These are phyloP conservation scores for Boletus bicolor DNA, from an alignment of 768 basidiomycete species.

Conservation along the genomic window DNA sequence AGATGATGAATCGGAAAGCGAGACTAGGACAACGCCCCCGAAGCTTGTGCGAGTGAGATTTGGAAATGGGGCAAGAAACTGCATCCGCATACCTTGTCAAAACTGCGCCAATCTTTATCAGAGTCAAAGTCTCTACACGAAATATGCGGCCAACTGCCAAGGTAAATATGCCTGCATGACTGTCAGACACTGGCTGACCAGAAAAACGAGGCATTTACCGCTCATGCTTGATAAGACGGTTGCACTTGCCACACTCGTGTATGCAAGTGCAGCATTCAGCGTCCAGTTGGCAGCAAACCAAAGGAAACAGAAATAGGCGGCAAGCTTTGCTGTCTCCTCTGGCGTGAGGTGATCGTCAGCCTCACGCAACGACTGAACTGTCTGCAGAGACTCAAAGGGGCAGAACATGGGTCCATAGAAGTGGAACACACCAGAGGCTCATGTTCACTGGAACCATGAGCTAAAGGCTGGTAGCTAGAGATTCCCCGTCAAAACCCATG, in stretches of 20 bases:
- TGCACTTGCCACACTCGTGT: conserved; percentile 92
- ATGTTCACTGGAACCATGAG: conserved; percentile 9
- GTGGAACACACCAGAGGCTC: conserved; percentile 19
- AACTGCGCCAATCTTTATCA: conserved; percentile 75
- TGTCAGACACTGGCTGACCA: not conserved
- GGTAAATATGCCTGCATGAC: conserved; percentile 81
- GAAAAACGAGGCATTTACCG: conserved; percentile 46
- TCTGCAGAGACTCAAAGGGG: conserved; percentile 8
- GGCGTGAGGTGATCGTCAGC: conserved; percentile 47
- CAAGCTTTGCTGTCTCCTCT: conserved; percentile 73
- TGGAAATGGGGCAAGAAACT: not conserved
- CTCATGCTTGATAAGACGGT: conserved; percentile 89
- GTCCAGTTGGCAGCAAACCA: conserved; percentile 97
- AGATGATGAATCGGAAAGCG: conserved; percentile 69
- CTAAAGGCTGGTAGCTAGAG: conserved; percentile 26
- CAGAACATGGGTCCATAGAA: not conserved
- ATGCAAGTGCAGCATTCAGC: conserved; percentile 76
- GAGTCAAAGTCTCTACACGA: conserved; percentile 72
- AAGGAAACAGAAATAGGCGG: conserved; percentile 76
- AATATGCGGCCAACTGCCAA: conserved; percentile 79
- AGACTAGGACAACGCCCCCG: conserved; percentile 82
- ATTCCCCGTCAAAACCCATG: not conserved
- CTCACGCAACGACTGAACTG: conserved; percentile 6
- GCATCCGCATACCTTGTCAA: conserved; percentile 57
- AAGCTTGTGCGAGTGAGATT: conserved; percentile 48